phyloP scores from a whole-genome alignment of 2,329 filamentous ascomycete species.

The Aaosphaeria arxii region DNA sequence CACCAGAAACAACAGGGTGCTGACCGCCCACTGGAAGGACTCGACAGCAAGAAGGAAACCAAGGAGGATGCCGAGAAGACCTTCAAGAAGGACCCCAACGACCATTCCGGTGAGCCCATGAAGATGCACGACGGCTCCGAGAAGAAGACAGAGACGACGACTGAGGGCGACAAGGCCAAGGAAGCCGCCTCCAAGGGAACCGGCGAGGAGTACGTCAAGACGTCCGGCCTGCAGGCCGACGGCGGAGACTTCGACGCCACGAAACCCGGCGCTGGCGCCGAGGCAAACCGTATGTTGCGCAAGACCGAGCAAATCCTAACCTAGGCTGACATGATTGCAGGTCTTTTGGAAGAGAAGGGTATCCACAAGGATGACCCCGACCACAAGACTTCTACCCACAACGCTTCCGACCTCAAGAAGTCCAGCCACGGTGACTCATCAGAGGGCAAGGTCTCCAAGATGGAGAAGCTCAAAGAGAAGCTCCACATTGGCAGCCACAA shows the following conservation, averaged over 20 bases:
- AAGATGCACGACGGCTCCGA: slow-evolving; percentile 16
- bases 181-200: slow-evolving; percentile 36
- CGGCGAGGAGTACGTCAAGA: slow-evolving; percentile 57
- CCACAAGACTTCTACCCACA: slow-evolving; percentile 12
- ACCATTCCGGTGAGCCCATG: slow-evolving; percentile 24
- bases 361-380: slow-evolving; percentile 36
- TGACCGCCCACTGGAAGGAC: slow-evolving; percentile 18
- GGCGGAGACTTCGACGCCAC: slow-evolving; percentile 63
- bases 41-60: slow-evolving; percentile 11
- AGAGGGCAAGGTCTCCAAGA: slow-evolving; percentile 51
- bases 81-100: slow-evolving; percentile 11
- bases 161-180: slow-evolving; percentile 16
- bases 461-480: slow-evolving; percentile 68
- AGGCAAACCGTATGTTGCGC: slow-evolving; percentile 59
- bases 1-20: slow-evolving; percentile 36
- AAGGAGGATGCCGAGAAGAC: slow-evolving; percentile 15
- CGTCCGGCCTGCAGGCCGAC: slow-evolving; percentile 59
- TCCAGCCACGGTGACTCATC: slow-evolving; percentile 1
- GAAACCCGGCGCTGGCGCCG: slow-evolving; percentile 61
- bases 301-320: slow-evolving; percentile 21
- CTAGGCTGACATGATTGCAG: slow-evolving; percentile 41
- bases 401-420: slow-evolving; percentile 9
- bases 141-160: background rate
- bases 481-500: slow-evolving; percentile 49
- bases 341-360: slow-evolving; percentile 55